Conservation (phyloP, 352 stramenopile species). For the Blastocystis sp. region DNA sequence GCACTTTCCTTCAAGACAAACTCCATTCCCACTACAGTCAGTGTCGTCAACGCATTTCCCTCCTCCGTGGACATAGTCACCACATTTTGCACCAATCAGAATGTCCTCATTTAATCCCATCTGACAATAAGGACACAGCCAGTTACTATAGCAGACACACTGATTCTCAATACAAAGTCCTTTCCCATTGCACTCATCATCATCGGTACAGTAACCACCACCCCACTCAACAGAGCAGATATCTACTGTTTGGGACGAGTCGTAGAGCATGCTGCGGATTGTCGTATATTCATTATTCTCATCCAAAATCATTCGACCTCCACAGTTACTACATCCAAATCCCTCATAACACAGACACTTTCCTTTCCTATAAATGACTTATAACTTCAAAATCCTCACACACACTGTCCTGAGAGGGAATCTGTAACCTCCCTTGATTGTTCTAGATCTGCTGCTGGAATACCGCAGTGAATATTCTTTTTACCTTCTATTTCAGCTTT, state of each 20-base stretch:
- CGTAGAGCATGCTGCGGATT: background rate
- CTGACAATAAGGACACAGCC: slow-evolving; percentile 52
- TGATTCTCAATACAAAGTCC: slow-evolving; percentile 62
- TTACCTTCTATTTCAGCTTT: background rate
- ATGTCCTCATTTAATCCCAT: slow-evolving; percentile 68
- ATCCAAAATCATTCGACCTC: slow-evolving; percentile 31
- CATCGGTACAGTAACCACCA: slow-evolving; percentile 40
- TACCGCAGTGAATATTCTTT: slow-evolving; percentile 62
- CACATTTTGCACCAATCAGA: slow-evolving; percentile 53
- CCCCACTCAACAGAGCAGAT: slow-evolving; percentile 64
- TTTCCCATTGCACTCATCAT: slow-evolving; percentile 51
- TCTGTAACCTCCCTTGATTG: slow-evolving; percentile 43
- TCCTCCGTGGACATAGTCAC: slow-evolving; percentile 56
- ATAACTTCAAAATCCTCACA: background rate
- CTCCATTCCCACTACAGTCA: slow-evolving; percentile 44
- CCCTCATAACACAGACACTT: slow-evolving; percentile 53
- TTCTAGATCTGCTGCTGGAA: slow-evolving; percentile 63
- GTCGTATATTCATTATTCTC: slow-evolving; percentile 57
- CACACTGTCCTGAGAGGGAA: slow-evolving; percentile 54
- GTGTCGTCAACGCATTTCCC: background rate
- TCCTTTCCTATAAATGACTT: slow-evolving; percentile 46
- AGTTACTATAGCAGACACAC: slow-evolving; percentile 67
- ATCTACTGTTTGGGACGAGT: background rate
- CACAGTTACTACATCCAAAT: slow-evolving; percentile 58
- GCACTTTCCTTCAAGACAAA: slow-evolving; percentile 62